Base-by-base conservation (phyloP, 2,329 filamentous ascomycete species). In the Xylariaceae sp. region DNA sequence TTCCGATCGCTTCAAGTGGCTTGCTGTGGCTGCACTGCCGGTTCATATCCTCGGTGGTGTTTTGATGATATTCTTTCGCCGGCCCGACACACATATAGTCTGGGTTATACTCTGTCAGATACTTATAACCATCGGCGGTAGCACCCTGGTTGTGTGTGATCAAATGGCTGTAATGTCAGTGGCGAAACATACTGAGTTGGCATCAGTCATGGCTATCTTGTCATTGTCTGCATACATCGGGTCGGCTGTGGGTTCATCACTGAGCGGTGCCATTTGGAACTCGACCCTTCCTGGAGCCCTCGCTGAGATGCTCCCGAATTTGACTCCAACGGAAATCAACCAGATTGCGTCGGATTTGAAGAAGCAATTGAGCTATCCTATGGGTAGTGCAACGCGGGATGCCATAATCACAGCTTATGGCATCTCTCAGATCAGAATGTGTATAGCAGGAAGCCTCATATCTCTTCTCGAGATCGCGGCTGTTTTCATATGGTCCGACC, bases 81-180 rank as follows among this genome's bases (percentile, higher is more conserved):
- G 70, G 33, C 73, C 77, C 41, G 68, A 71, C 33, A 64, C 66
- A 11, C 64, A 70, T 19, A 71, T 81, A 19, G 68, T 73, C 32
- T 79, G 75, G 63, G 61, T 81, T 9, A 65, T 81, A 49, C 75
- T 80, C 72, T 77, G 74, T 51, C 77, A 81, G 57, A 73, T 81
- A 48, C 73, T 82, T 55, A 76, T 80, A 47, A 77, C 78, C 15
- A 69, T 79, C 51, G 72, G 71, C 11, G 78, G 77, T 11, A 75
- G 75, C 46, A 77, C 76, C 19, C 68, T 81, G 11, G 73, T 81
- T 27, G 73, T 81, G 52, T 71, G 73, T 48, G 69, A 78, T 54
- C 75, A 85, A 52, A 76, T 85, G 56, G 78, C 80, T 5, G 75
- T 83, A 38, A 77, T 84, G 64, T 71, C 77, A 0, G 73, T 76